These are phyloP conservation scores for Nakataea oryzae DNA, from an alignment of 2,329 filamentous ascomycete genomes.

Conservation along the genomic window DNA sequence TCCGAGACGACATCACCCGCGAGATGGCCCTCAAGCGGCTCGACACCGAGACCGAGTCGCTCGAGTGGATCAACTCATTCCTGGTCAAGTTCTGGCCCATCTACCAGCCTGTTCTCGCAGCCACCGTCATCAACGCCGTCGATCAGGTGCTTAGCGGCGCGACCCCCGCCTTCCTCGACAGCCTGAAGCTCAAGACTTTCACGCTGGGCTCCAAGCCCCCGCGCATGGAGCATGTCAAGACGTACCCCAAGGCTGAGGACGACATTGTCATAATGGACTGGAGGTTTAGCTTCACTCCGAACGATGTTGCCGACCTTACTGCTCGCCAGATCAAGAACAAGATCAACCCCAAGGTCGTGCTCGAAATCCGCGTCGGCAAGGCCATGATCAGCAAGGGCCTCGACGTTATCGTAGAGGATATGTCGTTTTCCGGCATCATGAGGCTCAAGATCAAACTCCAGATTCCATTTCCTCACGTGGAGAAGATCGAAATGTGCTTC, in stretches of 20 bases:
- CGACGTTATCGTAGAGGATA: slow-evolving; percentile 95
- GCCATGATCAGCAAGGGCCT: slow-evolving; percentile 95
- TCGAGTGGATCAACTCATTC: slow-evolving; percentile 99
- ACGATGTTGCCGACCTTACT: slow-evolving; percentile 87
- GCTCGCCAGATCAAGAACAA: slow-evolving; percentile 84
- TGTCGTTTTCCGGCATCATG: slow-evolving; percentile 94
- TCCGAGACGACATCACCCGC: slow-evolving; percentile 84
- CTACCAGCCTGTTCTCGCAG: slow-evolving; percentile 85
- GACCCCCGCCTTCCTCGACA: slow-evolving; percentile 87
- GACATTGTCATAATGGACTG: slow-evolving; percentile 98
- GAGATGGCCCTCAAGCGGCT: slow-evolving; percentile 74
- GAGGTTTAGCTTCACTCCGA: slow-evolving; percentile 99
- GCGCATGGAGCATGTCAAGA: slow-evolving; percentile 94
- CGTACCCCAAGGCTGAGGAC: slow-evolving; percentile 89
- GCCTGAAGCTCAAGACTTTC: slow-evolving; percentile 86
- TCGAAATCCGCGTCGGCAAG: slow-evolving; percentile 91
- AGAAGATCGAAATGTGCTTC: slow-evolving; percentile 92
- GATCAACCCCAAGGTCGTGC: slow-evolving; percentile 90
- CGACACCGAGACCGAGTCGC: slow-evolving; percentile 81
- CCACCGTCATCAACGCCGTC: slow-evolving; percentile 86
- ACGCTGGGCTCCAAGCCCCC: slow-evolving; percentile 91
- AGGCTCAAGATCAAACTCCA: slow-evolving; percentile 96
- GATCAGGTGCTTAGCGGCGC: slow-evolving; percentile 92
- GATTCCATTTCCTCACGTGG: slow-evolving; percentile 89
- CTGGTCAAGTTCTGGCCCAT: slow-evolving; percentile 99